Evolutionary conservation across 495 filamentous ascomycete species (phyloP), one percentile per base, ranked within the genome.

Genomic region (Thozetella sp.): DNA sequence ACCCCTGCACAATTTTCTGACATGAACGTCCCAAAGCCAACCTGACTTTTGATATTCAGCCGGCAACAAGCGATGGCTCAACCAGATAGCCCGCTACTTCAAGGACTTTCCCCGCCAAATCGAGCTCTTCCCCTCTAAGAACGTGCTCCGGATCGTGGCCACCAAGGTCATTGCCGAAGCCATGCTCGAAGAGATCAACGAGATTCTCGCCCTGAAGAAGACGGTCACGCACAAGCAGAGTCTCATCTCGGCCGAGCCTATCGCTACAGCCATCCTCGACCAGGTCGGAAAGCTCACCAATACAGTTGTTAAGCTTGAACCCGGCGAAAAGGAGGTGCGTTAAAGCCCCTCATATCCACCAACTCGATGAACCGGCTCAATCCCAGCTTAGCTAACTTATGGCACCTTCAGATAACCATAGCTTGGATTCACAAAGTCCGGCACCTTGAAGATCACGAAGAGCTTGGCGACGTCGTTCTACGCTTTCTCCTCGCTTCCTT

Each of bases 211-310:
- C n/a, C 53, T 61, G 1, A 66, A 66, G 2, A 61, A 62, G 58
- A 63, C 58, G 17, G 25, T 51, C 25, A 50, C 60, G 3, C 62
- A 68, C 24, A 46, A 61, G 20, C 53, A 55, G 24, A 45, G 56
- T 22, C 54, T 72, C 1, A 22, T 76, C 27, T 55, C 65, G 3
- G 27, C 63, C 1, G 26, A 66, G 13, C 48, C 60, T 20, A 43
- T 74, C 11, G 51, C 61, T 10, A 58, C 64, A 22, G 59, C 56
- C 3, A 37, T 72, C 1, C 61, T 83, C 2, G 64, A 75, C 34
- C 74, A 80, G 55, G 55, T 82, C 19, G 75, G 69, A 4, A 71
- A 67, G 9, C 60, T 82, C 22, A 82, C 78, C 13, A 79, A 79
- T 57, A 69, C 74, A 2, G 34, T 76, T 22, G 63, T 80, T n/a